Percentiles rank a stretch among this genome's conserved stretches.
Conservation (phyloP, 371 early-diverging fungal genomes). For the Dichotomocladium elegans region DNA sequence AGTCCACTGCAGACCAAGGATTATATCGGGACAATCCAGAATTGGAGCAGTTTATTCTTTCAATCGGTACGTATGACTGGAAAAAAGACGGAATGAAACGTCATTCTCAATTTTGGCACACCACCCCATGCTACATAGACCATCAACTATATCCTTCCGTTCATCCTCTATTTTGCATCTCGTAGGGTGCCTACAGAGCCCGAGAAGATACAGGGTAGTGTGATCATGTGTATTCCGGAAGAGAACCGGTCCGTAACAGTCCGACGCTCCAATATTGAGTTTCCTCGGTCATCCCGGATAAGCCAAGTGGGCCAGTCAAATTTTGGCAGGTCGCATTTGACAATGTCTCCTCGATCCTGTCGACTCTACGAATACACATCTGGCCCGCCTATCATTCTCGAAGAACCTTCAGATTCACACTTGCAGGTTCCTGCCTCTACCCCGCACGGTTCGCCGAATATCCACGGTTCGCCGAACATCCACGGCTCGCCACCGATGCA, state of each 20-base stretch:
- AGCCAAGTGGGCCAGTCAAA: constrained; percentile 4
- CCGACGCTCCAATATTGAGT: constrained; percentile 14
- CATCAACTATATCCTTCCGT: constrained; percentile 75
- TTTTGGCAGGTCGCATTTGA: neutral
- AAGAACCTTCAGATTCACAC: constrained; percentile 5
- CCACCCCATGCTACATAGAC: constrained; percentile 41
- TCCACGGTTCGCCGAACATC: too few relatives aligned
- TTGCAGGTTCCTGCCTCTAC: constrained; percentile 8
- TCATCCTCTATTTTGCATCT: constrained; percentile 69
- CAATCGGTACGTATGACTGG: constrained; percentile 32
- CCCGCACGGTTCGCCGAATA: too few relatives aligned
- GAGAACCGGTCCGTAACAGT: constrained; percentile 37
- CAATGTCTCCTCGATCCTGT: too few relatives aligned
- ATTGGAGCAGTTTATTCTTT: constrained; percentile 45
- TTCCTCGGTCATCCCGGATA: neutral
- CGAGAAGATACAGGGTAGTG: constrained; percentile 9
- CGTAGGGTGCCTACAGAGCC: constrained; percentile 25
- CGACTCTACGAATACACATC: neutral
- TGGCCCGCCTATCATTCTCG: constrained; percentile 1
- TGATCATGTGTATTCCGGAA: constrained; percentile 35
- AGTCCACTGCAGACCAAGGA: constrained; percentile 42
- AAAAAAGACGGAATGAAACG: too few relatives aligned
- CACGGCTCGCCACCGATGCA: constrained; percentile 8
- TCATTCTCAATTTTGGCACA: too few relatives aligned
- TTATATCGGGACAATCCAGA: constrained; percentile 30